Evolutionary conservation across 345 rosid genomes (phyloP).

Genomic region (Sisymbrium altissimum): DNA sequence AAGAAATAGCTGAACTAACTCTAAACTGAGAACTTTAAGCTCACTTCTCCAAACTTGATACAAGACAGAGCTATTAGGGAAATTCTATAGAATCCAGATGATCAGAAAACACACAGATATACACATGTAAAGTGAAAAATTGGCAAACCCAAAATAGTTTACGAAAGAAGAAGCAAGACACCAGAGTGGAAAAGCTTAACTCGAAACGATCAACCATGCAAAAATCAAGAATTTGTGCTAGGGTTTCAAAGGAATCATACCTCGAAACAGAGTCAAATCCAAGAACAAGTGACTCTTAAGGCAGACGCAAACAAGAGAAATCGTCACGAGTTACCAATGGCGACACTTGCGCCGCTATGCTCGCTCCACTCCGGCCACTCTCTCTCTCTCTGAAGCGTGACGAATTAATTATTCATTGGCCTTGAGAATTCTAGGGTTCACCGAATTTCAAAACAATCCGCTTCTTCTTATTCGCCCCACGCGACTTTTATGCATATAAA

Average conservation of each 20-base stretch:
- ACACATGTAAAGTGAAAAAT: neutral
- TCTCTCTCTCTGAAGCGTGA: neutral
- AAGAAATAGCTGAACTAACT: neutral
- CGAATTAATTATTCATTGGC: neutral
- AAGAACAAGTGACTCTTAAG: neutral
- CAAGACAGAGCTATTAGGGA: neutral
- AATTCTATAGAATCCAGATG: neutral
- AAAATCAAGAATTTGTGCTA: neutral
- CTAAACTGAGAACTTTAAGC: neutral
- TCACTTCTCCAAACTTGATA: neutral
- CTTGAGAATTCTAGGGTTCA: conserved; percentile 17
- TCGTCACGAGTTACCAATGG: neutral
- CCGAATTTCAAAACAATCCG: neutral
- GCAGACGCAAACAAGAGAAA: conserved; percentile 3
- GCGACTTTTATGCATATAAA: neutral
- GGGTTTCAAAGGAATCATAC: neutral
- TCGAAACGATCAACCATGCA: neutral
- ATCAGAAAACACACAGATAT: neutral
- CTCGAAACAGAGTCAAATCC: neutral
- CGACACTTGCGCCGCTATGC: neutral
- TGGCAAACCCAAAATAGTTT: neutral
- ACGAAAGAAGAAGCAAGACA: conserved; percentile 3
- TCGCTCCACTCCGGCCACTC: neutral
- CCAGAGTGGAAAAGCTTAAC: neutral
- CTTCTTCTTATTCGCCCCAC: neutral